phyloP scores from a whole-genome alignment of 2,329 filamentous ascomycete species.

The Rhexocercosporidium sp. region DNA sequence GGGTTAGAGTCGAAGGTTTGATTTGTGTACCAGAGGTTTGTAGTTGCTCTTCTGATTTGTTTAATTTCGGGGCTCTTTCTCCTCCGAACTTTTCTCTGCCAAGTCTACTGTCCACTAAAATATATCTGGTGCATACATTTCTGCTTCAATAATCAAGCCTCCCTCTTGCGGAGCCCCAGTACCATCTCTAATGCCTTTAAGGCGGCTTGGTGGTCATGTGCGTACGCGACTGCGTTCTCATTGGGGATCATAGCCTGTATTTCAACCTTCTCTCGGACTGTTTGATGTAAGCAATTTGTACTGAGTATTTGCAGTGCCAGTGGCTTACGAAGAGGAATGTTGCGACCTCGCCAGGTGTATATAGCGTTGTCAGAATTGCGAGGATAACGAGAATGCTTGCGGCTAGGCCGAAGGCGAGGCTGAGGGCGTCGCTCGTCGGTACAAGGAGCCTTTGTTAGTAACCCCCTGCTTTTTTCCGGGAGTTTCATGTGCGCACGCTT shows the following conservation, averaged over 20 bases:
- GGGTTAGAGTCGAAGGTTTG: not conserved
- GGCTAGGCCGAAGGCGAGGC: not conserved
- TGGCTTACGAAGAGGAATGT: not conserved
- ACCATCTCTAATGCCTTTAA: not conserved
- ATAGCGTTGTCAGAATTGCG: not conserved
- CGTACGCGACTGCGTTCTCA: not conserved
- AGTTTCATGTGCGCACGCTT: too few species aligned
- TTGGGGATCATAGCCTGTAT: not conserved
- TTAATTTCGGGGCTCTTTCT: not conserved
- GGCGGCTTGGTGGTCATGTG: not conserved
- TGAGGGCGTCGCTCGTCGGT: not conserved
- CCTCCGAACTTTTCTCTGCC: not conserved
- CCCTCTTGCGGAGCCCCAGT: not conserved
- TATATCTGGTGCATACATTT: not conserved
- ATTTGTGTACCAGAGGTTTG: not conserved
- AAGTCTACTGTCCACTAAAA: not conserved
- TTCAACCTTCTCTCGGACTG: not conserved
- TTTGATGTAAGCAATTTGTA: not conserved
- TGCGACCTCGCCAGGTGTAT: not conserved
- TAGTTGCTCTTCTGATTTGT: not conserved
- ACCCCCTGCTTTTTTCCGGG: too few species aligned
- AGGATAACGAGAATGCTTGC: not conserved
- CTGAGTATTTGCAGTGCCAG: not conserved
- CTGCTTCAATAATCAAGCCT: not conserved
- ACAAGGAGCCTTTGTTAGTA: too few species aligned